Conservation (phyloP, 2,329 filamentous ascomycete species). For the Fusarium pseudonygamai region DNA sequence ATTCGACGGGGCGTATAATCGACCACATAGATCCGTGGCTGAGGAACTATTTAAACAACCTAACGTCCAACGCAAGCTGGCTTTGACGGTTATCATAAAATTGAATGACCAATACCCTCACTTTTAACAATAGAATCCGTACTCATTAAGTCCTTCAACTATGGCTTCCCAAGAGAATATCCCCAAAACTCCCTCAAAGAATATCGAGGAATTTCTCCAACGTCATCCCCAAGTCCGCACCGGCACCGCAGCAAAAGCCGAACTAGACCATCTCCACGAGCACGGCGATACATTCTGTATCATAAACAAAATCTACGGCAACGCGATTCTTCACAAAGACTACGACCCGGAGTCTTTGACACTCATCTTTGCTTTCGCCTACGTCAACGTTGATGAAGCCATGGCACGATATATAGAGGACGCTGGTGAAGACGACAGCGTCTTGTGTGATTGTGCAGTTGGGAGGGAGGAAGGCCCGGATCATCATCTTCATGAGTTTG, state of each 20-base stretch:
- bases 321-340: not conserved
- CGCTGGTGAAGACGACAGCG: accelerated
- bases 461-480: not conserved
- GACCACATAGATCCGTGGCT: accelerated
- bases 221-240: not conserved
- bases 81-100: not conserved
- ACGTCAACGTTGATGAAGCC: not conserved
- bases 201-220: not conserved
- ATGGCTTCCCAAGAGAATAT: accelerated
- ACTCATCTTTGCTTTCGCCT: not conserved
- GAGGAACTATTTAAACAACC: not conserved
- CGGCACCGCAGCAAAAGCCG: not conserved
- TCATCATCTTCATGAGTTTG: not conserved
- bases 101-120: too few relatives aligned
- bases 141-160: too few relatives aligned
- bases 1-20: not conserved
- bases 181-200: not conserved
- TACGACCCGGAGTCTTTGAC: not conserved
- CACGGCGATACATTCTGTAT: not conserved
- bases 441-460: not conserved
- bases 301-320: not conserved
- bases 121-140: too few relatives aligned
- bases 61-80: not conserved
- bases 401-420: not conserved
- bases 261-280: not conserved